These are phyloP conservation scores for Moesziomyces parantarcticus DNA, from an alignment of 1,284 basidiomycete genomes.

Conservation along the genomic window DNA sequence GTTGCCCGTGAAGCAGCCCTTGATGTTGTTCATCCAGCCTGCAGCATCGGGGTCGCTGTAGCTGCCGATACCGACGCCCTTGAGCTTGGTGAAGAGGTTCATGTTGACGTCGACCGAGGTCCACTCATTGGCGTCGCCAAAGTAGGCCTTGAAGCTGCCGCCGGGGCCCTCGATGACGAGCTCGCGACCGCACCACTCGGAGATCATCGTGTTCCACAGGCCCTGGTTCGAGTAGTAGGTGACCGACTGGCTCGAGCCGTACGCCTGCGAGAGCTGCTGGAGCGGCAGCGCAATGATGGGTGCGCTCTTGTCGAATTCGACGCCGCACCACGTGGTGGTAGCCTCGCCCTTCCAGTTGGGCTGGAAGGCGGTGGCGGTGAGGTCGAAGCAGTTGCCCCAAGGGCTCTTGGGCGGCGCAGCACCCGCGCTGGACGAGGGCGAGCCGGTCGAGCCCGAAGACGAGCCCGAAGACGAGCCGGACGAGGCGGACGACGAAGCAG, in stretches of 20 bases:
- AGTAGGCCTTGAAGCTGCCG: constrained; percentile 45
- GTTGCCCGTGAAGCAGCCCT: constrained; percentile 42
- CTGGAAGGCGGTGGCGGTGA: constrained; percentile 42
- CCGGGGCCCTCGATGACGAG: constrained; percentile 34
- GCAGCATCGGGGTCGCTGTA: constrained; percentile 37
- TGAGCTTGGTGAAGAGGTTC: constrained; percentile 41
- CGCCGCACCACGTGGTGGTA: constrained; percentile 49
- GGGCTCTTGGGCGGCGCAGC: constrained; percentile 42
- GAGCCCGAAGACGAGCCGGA: constrained; percentile 5
- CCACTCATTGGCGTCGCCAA: constrained; percentile 47
- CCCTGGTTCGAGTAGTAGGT: constrained; percentile 44
- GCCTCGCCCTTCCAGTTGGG: constrained; percentile 53
- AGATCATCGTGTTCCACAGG: constrained; percentile 36
- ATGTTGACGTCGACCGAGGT: constrained; percentile 47
- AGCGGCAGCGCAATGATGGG: constrained; percentile 47
- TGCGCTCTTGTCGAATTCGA: constrained; percentile 38
- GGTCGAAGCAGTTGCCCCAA: constrained; percentile 48
- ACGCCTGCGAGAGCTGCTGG: constrained; percentile 34
- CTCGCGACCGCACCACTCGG: constrained; percentile 47
- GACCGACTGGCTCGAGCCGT: constrained; percentile 27
- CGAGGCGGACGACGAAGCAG: background rate
- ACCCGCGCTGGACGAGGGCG: constrained; percentile 18
- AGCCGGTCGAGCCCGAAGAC: constrained; percentile 8
- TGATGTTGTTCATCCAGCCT: constrained; percentile 36
- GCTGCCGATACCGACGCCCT: constrained; percentile 23